These are phyloP conservation scores for Trichocladium antarcticum DNA, from an alignment of 495 filamentous ascomycete species.

Conservation along the genomic window DNA sequence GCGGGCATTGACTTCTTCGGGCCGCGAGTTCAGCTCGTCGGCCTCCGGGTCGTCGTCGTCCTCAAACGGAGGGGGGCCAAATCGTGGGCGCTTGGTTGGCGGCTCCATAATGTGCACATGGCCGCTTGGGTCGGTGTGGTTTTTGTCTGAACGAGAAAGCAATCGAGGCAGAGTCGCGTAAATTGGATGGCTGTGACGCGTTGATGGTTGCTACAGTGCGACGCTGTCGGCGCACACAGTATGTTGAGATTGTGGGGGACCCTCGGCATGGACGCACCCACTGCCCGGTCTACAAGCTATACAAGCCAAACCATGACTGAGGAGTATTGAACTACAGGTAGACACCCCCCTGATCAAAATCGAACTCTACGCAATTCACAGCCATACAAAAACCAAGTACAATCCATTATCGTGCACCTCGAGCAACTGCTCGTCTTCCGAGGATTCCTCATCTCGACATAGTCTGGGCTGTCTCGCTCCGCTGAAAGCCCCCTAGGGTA, in stretches of 20 bases:
- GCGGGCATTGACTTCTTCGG: constrained; percentile 32
- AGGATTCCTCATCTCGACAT: too few relatives aligned
- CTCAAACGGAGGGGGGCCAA: constrained; percentile 29
- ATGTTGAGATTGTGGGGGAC: background rate
- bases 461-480: too few relatives aligned
- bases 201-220: background rate
- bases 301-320: too few relatives aligned
- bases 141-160: background rate
- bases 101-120: constrained; percentile 41
- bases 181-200: background rate
- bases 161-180: background rate
- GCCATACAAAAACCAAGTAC: background rate
- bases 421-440: background rate
- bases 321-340: too few relatives aligned
- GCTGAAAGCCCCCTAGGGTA: background rate
- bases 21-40: constrained; percentile 34
- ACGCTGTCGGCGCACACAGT: background rate
- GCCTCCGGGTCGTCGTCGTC: constrained; percentile 31
- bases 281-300: too few relatives aligned
- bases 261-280: too few relatives aligned
- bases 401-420: background rate
- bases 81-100: constrained; percentile 46
- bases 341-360: background rate
- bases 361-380: background rate
- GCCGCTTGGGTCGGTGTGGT: background rate